Evolutionary conservation across 129 eudicot species (phyloP).

Genomic region (Erigeron canadensis): DNA sequence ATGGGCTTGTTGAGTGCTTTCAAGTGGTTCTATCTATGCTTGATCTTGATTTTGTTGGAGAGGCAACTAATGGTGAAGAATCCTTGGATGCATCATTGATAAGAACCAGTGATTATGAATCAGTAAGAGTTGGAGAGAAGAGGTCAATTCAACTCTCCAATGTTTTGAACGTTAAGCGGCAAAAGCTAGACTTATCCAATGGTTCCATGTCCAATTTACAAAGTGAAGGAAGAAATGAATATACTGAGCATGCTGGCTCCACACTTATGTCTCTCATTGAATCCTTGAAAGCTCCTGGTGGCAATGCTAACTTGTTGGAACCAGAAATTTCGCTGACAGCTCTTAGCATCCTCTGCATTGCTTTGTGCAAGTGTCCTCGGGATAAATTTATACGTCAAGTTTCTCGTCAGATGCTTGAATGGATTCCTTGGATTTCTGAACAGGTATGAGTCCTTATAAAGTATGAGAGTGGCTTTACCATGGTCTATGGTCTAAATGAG

Average conservation of each 20-base stretch:
- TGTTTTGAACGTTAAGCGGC: slow-evolving; percentile 51
- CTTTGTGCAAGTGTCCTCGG: slow-evolving; percentile 51
- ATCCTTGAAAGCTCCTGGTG: slow-evolving; percentile 59
- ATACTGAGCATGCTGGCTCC: slow-evolving; percentile 49
- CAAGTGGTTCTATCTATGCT: slow-evolving; percentile 65
- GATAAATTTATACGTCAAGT: slow-evolving; percentile 36
- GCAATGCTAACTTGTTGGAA: slow-evolving; percentile 29
- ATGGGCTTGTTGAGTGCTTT: slow-evolving; percentile 62
- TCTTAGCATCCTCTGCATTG: slow-evolving; percentile 76
- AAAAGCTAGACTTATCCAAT: slow-evolving; percentile 37
- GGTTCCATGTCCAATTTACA: slow-evolving; percentile 19
- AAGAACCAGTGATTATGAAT: slow-evolving; percentile 27
- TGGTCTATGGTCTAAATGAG: slow-evolving; percentile 30
- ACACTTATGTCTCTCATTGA: slow-evolving; percentile 54
- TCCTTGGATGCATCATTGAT: slow-evolving; percentile 24
- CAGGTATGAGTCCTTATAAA: slow-evolving; percentile 52
- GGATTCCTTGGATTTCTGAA: slow-evolving; percentile 87
- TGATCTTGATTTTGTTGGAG: slow-evolving; percentile 52
- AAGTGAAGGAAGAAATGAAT: slow-evolving; percentile 40
- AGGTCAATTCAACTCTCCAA: slow-evolving; percentile 46
- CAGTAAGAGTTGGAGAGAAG: slow-evolving; percentile 53
- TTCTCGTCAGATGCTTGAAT: slow-evolving; percentile 46
- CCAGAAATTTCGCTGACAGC: slow-evolving; percentile 65
- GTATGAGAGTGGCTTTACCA: slow-evolving; percentile 14
- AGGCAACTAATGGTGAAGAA: slow-evolving; percentile 26